Base-by-base conservation (phyloP, 805 yeast species). In the Cyberlindnera veronae region DNA sequence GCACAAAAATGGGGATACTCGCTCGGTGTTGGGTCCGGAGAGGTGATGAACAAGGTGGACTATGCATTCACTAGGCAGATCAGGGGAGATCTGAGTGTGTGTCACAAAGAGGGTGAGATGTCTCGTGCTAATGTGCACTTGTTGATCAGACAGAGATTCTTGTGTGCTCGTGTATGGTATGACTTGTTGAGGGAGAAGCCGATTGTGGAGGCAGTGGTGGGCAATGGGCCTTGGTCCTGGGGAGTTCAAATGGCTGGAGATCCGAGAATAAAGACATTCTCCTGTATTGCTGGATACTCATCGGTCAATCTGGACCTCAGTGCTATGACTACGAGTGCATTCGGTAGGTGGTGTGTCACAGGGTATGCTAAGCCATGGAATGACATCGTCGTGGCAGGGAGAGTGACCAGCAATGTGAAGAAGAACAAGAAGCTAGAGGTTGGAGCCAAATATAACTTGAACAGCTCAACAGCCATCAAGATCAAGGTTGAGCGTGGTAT, bases 1-100 rank as follows among this genome's bases (percentile, higher is more conserved):
- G 29, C n/a, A 5, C 3, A 18, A n/a, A 18, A 31, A 2, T 42
- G 42, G 39, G 41, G 45, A 8, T 42, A 42, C 14, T 34, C 36
- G 4, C 14, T 42, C 18, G 42, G 36, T 3, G 3, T 42, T 3
- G 29, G 42, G 3, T 20, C 21, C 10, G 34, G 37, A 2, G 29
- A 15, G 1, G 37, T 42, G 4, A 27, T 18, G 8, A 29, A 42
- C 12, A 42, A 37, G n/a, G 28, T 42, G 14, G 39, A 42, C 13
- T 42, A 38, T 15, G n/a, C 28, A 2, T 22, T 37, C 19, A 6
- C 28, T 9, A 31, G 26, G 15, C 5, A 17, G 5, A 12, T 34
- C 5, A 33, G 39, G n/a, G 34, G 35, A 7, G 42, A 42, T 23
- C 15, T 26, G 4, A 17, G 26, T 3, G 6, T 38, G 4, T 17